Base-by-base conservation (phyloP, 768 basidiomycete species). In the Leccinellum albellum region DNA sequence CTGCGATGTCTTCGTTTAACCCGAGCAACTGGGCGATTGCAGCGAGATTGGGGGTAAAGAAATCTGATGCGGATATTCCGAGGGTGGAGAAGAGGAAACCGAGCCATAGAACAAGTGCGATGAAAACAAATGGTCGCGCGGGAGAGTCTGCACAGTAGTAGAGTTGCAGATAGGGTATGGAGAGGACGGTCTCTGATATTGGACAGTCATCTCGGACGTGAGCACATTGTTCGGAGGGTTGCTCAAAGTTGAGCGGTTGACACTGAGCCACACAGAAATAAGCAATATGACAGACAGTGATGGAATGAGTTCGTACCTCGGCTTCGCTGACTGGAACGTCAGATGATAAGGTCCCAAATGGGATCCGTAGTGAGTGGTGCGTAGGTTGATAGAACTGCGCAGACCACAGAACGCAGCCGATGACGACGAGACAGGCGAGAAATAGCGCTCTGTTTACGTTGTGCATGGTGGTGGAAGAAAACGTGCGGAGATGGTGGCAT, bases 1-100 rank as follows among this genome's bases (percentile, higher is more conserved):
- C 97, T 0, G 97, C 94, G 15, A 98, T 86, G 54, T 91, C 91
- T 69, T 99, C 94, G 64, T 91, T 90, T 40, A 99, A 74, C 0
- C 94, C 90, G 4, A 99, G 82, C 4, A 91, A 75, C 50, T 87
- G 82, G 0, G 96, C 86, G 31, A 98, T 88, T 1, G 95, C 92
- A 0, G 90, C 89, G 17, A 99, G 81, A 71, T 99, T 98, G 1
- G 95, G 95, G 51, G 91, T 94, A 79, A 98, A 98, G 75, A 98
- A 98, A 73, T 98, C 96, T 17, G 94, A 90, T 6, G 95, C 94
- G 61, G 87, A 88, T 70, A 97, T 97, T 4, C 94, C 94, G 33
- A 98, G 87, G 33, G 91, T 95, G 21, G 94, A 94, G 76, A 99
- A 98, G 53, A 99, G 85, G 77, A 98, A 97, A 26, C 85, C 62